Evolutionary conservation across 1,284 basidiomycete genomes (phyloP).

Genomic region (Meira miltonrushii): DNA sequence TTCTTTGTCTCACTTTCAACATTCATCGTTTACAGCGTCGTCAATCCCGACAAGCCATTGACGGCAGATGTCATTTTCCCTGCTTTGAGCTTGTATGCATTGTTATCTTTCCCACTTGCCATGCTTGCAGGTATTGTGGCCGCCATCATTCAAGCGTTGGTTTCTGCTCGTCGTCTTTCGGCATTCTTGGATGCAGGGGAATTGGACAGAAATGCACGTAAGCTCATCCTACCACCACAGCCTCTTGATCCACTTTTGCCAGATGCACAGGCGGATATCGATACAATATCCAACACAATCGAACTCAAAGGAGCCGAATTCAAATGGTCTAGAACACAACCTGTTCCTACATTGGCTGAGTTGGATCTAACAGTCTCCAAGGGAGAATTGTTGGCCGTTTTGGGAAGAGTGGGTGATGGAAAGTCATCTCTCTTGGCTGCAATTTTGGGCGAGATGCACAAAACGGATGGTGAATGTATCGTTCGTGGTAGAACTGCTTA

Average conservation of each 20-base stretch:
- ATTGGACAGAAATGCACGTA: constrained; percentile 66
- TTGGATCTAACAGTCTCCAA: constrained; percentile 71
- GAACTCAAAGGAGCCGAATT: constrained; percentile 54
- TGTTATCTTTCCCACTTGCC: constrained; percentile 79
- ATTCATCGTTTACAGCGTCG: constrained; percentile 72
- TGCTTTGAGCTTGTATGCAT: constrained; percentile 83
- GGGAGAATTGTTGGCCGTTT: constrained; percentile 78
- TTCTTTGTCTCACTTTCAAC: constrained; percentile 67
- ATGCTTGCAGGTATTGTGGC: constrained; percentile 66
- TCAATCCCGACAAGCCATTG: constrained; percentile 63
- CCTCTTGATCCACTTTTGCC: constrained; percentile 6
- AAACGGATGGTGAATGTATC: constrained; percentile 67
- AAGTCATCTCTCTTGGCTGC: constrained; percentile 61
- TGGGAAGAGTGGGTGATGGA: constrained; percentile 86
- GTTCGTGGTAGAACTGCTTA: constrained; percentile 74
- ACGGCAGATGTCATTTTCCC: constrained; percentile 92
- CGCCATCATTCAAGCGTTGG: constrained; percentile 63
- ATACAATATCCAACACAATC: constrained; percentile 55
- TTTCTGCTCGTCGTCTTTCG: constrained; percentile 75
- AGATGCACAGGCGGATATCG: neutral
- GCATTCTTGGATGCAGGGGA: constrained; percentile 74
- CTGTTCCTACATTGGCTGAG: constrained; percentile 66
- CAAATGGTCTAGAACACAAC: constrained; percentile 63
- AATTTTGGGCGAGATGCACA: constrained; percentile 77
- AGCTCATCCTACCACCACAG: constrained; percentile 12